These are phyloP conservation scores for Blastobotrys peoriensis DNA, from an alignment of 805 yeast genomes.

Conservation along the genomic window DNA sequence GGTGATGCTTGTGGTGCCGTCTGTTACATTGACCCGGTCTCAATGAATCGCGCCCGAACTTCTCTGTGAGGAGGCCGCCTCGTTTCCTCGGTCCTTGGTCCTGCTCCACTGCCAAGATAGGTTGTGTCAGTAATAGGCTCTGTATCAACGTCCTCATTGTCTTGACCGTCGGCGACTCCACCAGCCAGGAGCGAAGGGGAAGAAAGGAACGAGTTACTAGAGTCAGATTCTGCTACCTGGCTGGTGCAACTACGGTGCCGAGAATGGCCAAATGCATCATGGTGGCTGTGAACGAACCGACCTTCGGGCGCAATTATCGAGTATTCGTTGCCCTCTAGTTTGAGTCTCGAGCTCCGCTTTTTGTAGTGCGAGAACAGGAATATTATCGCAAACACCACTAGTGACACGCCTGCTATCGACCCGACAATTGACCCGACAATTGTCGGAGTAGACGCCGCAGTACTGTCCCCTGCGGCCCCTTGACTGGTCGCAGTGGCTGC, in stretches of 20 bases:
- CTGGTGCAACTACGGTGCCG: too few species aligned
- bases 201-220: too few species aligned
- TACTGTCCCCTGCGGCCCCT: too few species aligned
- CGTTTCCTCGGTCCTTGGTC: too few species aligned
- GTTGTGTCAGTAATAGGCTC: neutral
- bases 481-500: slow-evolving; percentile 2
- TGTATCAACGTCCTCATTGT: too few species aligned
- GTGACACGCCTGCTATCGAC: slow-evolving; percentile 24
- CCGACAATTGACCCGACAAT: slow-evolving; percentile 25
- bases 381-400: slow-evolving; percentile 16
- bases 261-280: too few species aligned
- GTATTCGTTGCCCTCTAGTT: neutral
- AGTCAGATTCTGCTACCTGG: too few species aligned
- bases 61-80: too few species aligned
- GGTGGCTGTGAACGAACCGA: too few species aligned
- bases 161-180: too few species aligned
- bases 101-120: too few species aligned
- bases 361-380: slow-evolving; percentile 7
- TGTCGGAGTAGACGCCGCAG: slow-evolving; percentile 11
- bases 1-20: too few species aligned
- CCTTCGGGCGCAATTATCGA: neutral
- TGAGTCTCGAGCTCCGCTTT: neutral
- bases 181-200: neutral
- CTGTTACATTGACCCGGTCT: neutral
- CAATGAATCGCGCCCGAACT: neutral